Conservation (phyloP, 2,329 filamentous ascomycete genomes). For the Pyrenophora tritici-repentis region DNA sequence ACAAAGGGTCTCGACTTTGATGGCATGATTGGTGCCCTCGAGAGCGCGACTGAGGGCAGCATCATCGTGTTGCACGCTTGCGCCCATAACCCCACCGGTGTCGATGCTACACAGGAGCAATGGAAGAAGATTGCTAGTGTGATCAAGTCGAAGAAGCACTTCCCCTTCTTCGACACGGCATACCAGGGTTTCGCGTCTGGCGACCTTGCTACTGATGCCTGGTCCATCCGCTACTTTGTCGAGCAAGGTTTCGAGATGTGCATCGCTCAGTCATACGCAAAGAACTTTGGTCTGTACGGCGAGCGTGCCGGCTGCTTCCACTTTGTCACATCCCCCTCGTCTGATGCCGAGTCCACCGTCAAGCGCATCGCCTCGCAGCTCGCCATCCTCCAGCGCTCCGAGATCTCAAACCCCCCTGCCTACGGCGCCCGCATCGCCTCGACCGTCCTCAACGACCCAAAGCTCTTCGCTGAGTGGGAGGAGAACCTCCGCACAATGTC, state of each 20-base stretch:
- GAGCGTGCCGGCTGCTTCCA: conserved; percentile 97
- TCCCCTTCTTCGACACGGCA: conserved; percentile 97
- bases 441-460: conserved; percentile 78
- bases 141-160: conserved; percentile 78
- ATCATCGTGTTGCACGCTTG: conserved; percentile 93
- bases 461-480: conserved; percentile 89
- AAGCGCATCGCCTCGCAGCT: conserved; percentile 81
- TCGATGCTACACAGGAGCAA: conserved; percentile 91
- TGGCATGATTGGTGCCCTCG: conserved; percentile 77
- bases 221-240: conserved; percentile 92
- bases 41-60: conserved; percentile 73
- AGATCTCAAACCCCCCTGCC: conserved; percentile 95
- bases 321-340: conserved; percentile 75
- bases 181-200: conserved; percentile 98
- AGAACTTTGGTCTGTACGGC: conserved; percentile 81
- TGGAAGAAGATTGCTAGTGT: conserved; percentile 87
- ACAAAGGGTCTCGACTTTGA: conserved; percentile 92
- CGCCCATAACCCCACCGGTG: conserved; percentile 96
- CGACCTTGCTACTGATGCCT: conserved; percentile 80
- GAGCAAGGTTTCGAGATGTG: conserved; percentile 79
- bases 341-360: conserved; percentile 66
- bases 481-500: conserved; percentile 91
- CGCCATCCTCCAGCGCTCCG: conserved; percentile 90
- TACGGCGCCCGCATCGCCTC: conserved; percentile 91
- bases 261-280: conserved; percentile 60